Base-by-base conservation (phyloP, 2,329 filamentous ascomycete species). In the Podosphaera fusca region DNA sequence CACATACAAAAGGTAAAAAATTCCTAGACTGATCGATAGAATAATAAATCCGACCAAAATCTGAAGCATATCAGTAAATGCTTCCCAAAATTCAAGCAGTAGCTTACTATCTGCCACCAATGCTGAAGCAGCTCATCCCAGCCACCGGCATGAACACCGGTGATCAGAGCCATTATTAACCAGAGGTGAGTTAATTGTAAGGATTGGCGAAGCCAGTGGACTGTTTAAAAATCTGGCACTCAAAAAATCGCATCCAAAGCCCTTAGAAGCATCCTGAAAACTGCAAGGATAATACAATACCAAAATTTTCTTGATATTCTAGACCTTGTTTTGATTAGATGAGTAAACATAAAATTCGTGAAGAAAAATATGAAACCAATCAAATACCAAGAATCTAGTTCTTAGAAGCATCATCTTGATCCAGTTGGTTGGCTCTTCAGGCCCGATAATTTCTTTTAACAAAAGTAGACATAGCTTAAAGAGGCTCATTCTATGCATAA, bases 41-140 rank as follows among this genome's bases (percentile, higher is more conserved):
- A 63, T 52, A 49, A 64, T 63, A 52, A 63, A 63, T 36, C 60
- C 63, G 55, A 65, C 56, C 5, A 64, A 59, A 57, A 64, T 56
- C 63, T 65, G 55, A 29, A 40, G 52, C 46, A n/a, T 9, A 59
- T 62, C 57, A 63, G 59, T 5, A 49, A 49, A 7, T 7, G 1
- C 1, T n/a, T 30, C 52, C 38, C 14, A 33, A 7, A 51, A 21
- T 7, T 52, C 7, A 40, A 30, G n/a, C 51, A 40, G 10, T 35
- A 10, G 29, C 58, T 57, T 60, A 65, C 63, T 56, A 61, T 62
- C 52, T 63, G 62, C 63, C 62, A 65, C 63, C 63, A 65, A 56
- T 61, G 29, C 57, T 60, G 59, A 52, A 62, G 56, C 38, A 65
- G 55, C 34, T 61, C 52, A 57, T 58, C 54, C 60, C 60, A 62